phyloP scores from a whole-genome alignment of 805 yeast genomes.

The Nakazawaea ambrosiae region DNA sequence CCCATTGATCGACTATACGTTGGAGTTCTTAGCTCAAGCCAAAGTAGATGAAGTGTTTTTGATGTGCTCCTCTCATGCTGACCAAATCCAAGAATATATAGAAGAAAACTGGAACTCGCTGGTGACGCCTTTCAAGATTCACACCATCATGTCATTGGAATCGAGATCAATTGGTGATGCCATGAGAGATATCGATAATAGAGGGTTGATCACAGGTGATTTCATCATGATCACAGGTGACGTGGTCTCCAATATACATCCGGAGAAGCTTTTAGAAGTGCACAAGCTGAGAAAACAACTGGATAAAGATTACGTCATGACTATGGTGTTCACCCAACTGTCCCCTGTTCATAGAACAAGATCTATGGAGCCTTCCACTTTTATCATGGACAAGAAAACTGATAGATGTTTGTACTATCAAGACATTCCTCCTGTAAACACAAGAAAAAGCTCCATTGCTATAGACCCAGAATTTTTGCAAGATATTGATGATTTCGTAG shows the following conservation, averaged over 20 bases:
- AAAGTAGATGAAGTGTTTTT: constrained; percentile 86
- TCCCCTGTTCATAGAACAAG: constrained; percentile 81
- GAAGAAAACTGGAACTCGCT: constrained; percentile 61
- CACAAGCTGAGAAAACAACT: constrained; percentile 64
- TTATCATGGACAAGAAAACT: constrained; percentile 67
- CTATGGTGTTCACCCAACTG: constrained; percentile 88
- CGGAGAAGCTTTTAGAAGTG: constrained; percentile 60
- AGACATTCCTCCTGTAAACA: constrained; percentile 50
- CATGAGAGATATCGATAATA: constrained; percentile 88
- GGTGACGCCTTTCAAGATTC: constrained; percentile 74
- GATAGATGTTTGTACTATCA: constrained; percentile 82
- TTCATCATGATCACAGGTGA: constrained; percentile 90
- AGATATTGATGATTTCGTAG: constrained; percentile 64
- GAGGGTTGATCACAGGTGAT: constrained; percentile 87
- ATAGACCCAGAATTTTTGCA: constrained; percentile 83
- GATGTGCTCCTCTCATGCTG: constrained; percentile 88
- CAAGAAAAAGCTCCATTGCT: constrained; percentile 41
- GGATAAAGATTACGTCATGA: constrained; percentile 89
- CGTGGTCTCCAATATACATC: constrained; percentile 87
- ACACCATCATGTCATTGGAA: constrained; percentile 77
- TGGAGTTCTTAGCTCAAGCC: constrained; percentile 88
- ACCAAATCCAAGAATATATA: constrained; percentile 77
- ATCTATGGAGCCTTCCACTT: constrained; percentile 77
- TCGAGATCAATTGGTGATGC: constrained; percentile 94
- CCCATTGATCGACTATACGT: constrained; percentile 89